Percentiles rank a stretch among this genome's conserved stretches.
phyloP scores from a whole-genome alignment of 495 filamentous ascomycete species.

The Tirmania nivea region DNA sequence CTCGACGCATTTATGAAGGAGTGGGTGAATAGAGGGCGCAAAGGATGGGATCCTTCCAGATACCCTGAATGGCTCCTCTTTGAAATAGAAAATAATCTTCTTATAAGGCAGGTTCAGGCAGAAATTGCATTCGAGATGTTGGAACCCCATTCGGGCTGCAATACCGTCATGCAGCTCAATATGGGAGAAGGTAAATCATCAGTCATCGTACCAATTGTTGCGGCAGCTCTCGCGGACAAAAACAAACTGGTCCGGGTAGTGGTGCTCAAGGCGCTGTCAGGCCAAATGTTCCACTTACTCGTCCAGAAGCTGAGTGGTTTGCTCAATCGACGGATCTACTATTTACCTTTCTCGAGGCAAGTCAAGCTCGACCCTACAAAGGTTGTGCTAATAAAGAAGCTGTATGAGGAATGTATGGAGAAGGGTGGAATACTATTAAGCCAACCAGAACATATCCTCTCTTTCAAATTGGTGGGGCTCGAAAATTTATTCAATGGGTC shows the following conservation, averaged over 20 bases:
- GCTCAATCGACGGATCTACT: slow-evolving; percentile 33
- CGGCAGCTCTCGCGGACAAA: slow-evolving; percentile 32
- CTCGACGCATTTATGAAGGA: too few species aligned
- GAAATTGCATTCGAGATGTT: slow-evolving; percentile 37
- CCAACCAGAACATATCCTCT: slow-evolving; percentile 50
- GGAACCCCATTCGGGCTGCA: slow-evolving; percentile 23
- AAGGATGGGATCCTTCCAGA: slow-evolving; percentile 29
- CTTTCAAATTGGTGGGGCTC: slow-evolving; percentile 42
- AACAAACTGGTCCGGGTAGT: slow-evolving; percentile 33
- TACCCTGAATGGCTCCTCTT: slow-evolving; percentile 39
- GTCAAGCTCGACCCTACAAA: slow-evolving; percentile 19
- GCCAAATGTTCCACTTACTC: slow-evolving; percentile 42
- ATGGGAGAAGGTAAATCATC: slow-evolving; percentile 60
- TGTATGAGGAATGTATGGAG: slow-evolving; percentile 28
- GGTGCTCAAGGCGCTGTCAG: slow-evolving; percentile 38
- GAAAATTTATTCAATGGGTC: slow-evolving; percentile 20
- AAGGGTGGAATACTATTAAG: slow-evolving; percentile 33
- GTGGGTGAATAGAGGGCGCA: slow-evolving; percentile 27
- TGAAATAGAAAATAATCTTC: slow-evolving; percentile 40
- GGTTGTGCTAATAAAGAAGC: slow-evolving; percentile 15
- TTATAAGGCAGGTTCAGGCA: slow-evolving; percentile 39
- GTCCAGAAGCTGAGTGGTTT: slow-evolving; percentile 37
- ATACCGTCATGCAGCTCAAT: slow-evolving; percentile 44
- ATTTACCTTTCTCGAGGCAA: slow-evolving; percentile 40
- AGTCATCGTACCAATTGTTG: slow-evolving; percentile 44